A percentile compares a stretch with the other conserved stretches of the same genome.
These are phyloP conservation scores for Cladosporium sp. DNA, from an alignment of 2,329 filamentous ascomycete genomes.

Conservation along the genomic window DNA sequence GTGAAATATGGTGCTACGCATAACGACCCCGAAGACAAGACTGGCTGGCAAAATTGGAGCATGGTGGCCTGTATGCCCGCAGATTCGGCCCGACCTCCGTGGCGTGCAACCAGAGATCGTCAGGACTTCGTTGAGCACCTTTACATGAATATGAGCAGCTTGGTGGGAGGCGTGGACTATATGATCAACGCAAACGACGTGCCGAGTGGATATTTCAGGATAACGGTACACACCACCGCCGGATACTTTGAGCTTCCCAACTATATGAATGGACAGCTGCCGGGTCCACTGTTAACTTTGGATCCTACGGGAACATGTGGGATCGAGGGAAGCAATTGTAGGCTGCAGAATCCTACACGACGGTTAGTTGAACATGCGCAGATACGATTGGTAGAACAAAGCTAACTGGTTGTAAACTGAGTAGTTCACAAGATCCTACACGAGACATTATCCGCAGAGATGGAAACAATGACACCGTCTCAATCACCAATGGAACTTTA, in stretches of 20 bases:
- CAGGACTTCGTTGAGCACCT: conserved; percentile 28
- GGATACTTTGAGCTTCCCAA: conserved; percentile 32
- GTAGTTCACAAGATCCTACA: too few species aligned
- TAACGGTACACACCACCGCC: conserved; percentile 26
- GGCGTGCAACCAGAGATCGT: conserved; percentile 21
- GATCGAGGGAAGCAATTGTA: not conserved
- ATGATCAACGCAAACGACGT: not conserved
- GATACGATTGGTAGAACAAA: not conserved
- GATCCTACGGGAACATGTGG: not conserved
- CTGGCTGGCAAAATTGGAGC: too few species aligned
- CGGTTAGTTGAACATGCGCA: not conserved
- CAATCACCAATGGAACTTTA: too few species aligned
- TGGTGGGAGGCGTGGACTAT: too few species aligned
- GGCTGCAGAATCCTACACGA: not conserved
- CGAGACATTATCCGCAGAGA: too few species aligned
- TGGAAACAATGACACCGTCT: too few species aligned
- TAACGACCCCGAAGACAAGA: not conserved
- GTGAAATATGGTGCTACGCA: not conserved
- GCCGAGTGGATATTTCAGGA: conserved; percentile 15
- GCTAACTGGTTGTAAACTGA: not conserved
- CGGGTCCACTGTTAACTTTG: conserved; percentile 13
- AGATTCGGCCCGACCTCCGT: conserved; percentile 20
- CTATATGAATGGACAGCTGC: conserved; percentile 21
- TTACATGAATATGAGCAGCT: conserved; percentile 21
- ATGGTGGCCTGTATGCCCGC: conserved; percentile 27